Conservation (phyloP, 164 flowering plant species). For the Sedum album region DNA sequence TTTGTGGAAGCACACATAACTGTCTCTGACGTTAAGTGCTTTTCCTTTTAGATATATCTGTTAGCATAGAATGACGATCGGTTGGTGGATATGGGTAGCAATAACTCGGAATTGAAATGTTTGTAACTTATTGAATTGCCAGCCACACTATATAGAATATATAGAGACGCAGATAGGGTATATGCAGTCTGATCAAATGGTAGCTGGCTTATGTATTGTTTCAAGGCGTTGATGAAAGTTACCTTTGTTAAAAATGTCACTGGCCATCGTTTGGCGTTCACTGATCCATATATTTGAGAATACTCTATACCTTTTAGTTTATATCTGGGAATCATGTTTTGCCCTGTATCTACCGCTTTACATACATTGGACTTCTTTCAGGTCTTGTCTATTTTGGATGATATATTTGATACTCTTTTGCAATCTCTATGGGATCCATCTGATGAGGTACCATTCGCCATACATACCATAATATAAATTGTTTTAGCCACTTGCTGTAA, state of each 20-base stretch:
- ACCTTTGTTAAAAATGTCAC: background rate
- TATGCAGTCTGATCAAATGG: background rate
- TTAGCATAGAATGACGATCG: background rate
- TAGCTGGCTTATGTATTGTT: background rate
- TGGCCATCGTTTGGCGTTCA: background rate
- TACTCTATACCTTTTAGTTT: background rate
- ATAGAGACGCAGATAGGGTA: background rate
- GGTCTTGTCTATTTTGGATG: slow-evolving; percentile 71
- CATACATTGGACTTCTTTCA: slow-evolving; percentile 21
- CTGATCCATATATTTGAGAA: background rate
- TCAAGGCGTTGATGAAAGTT: background rate
- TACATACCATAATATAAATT: too few species aligned
- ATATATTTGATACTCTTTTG: slow-evolving; percentile 74
- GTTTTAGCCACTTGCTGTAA: background rate
- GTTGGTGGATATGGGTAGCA: background rate
- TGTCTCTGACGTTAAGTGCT: background rate
- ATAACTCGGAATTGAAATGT: background rate
- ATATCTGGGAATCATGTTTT: background rate
- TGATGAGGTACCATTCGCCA: slow-evolving; percentile 54
- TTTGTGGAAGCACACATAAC: background rate
- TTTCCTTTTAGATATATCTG: background rate
- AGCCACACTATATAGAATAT: background rate
- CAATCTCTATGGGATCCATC: slow-evolving; percentile 81
- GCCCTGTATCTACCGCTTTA: background rate
- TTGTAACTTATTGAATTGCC: background rate